Evolutionary conservation across 108 stramenopile species (phyloP).

Genomic region (Nannochloropsis gaditana): DNA sequence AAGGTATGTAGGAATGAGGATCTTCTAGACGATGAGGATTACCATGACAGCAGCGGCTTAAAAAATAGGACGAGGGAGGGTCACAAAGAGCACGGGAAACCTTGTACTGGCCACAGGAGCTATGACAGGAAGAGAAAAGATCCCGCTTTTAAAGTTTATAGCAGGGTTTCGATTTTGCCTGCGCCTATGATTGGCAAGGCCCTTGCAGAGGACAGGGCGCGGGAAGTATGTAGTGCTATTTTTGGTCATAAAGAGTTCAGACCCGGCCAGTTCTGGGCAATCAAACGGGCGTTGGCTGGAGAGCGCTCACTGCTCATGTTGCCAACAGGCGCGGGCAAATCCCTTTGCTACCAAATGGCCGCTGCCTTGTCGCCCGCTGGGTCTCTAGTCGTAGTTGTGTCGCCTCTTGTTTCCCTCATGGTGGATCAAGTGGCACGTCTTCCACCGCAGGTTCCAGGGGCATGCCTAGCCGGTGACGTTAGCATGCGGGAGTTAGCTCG

Average conservation of each 20-base stretch:
- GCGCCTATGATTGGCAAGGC: no score
- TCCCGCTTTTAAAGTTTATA: neutral
- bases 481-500: conserved; percentile 41
- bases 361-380: neutral
- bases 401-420: conserved; percentile 88
- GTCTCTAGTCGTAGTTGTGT: conserved; percentile 63
- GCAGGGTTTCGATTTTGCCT: neutral
- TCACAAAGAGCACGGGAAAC: neutral
- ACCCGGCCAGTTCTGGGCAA: conserved; percentile 46
- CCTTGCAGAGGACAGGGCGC: conserved; percentile 19
- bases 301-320: conserved; percentile 35
- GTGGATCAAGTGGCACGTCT: conserved; percentile 77
- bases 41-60: neutral
- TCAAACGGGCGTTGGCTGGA: conserved; percentile 39
- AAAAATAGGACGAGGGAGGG: neutral
- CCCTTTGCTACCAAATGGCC: conserved; percentile 28
- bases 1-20: no score
- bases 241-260: conserved; percentile 48
- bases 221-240: conserved; percentile 27
- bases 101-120: no score
- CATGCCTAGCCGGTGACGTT: conserved; percentile 31
- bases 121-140: no score
- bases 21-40: no score
- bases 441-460: conserved; percentile 48
- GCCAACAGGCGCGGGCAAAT: conserved; percentile 45